Conservation (phyloP, 2,329 filamentous ascomycete genomes). For the Aspergillus melleus region DNA sequence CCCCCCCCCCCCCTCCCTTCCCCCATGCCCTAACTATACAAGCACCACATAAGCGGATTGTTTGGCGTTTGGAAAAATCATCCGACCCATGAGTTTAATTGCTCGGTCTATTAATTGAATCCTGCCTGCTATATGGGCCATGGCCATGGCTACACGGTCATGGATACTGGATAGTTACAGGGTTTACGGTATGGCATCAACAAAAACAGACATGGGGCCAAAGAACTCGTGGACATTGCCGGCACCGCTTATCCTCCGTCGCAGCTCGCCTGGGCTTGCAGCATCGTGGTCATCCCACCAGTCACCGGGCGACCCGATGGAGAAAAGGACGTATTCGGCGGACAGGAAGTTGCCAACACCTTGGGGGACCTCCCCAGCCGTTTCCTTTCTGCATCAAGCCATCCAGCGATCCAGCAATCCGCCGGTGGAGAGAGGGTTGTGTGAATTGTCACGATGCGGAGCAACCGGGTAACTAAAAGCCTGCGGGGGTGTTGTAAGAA, state of each 20-base stretch:
- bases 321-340: conserved; percentile 3
- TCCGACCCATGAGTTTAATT: conserved; percentile 2
- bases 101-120: neutral
- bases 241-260: neutral
- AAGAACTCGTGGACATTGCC: neutral
- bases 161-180: too few species aligned
- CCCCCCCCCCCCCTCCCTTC: neutral
- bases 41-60: conserved; percentile 3
- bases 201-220: neutral
- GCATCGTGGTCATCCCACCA: conserved; percentile 4
- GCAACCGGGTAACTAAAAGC: neutral
- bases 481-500: neutral
- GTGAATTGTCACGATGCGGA: conserved; percentile 13
- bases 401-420: neutral
- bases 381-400: neutral
- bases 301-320: conserved; percentile 15
- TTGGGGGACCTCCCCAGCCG: neutral
- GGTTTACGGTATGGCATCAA: too few species aligned
- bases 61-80: neutral
- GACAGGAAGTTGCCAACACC: neutral
- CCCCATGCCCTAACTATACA: neutral
- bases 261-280: neutral
- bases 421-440: conserved; percentile 7
- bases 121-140: neutral
- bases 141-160: neutral